Base-by-base conservation (phyloP, 2,329 filamentous ascomycete genomes). In the Beauveria sp. region DNA sequence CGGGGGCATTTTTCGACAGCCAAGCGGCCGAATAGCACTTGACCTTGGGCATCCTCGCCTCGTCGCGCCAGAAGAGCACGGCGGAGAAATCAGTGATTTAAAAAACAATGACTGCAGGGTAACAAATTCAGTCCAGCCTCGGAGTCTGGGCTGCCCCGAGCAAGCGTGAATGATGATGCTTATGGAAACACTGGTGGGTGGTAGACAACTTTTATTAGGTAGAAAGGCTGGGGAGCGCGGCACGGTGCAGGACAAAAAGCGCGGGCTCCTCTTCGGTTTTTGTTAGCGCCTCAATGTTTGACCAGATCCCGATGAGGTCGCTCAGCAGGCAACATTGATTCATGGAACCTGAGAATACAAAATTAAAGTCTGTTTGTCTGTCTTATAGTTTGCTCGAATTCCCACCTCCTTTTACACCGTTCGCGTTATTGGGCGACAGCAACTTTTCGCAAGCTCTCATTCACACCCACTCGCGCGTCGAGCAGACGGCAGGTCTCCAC, bases 11-110 rank as follows among this genome's bases (percentile, higher is more conserved):
- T 69, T 87, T 84, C 65, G 87, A 86, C 61, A 99, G 87, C 91
- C 93, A 99, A 67, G 86, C 80, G 61, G 93, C 92, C 70, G 91
- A 93, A 75, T 92, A 93, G 73, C 86, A 86, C 72, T 90, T 87
- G 70, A 96, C 86, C 75, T 89, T 92, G 43, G 91, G 90, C 93
- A 97, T 97, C 63, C 71, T 75, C 12, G 28, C 24, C 26, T 30
- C n/a, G 28, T 54, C 28, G 20, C 24, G 50, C 9, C 34, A 38
- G 10, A 9, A 12, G 34, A 51, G 12, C 14, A 22, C 12, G 6
- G 18, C 24, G 14, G 20, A 30, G 34, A 51, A 28, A 8, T 20
- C 9, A 9, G 18, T 2, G 5, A 30, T 24, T 28, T 14, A 24
- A 18, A 26, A n/a, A 45, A 9, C 22, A 28, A 28, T 5, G 6